Conservation (phyloP, 371 early-diverging fungal genomes). For the Paraphysoderma sedebokerense region DNA sequence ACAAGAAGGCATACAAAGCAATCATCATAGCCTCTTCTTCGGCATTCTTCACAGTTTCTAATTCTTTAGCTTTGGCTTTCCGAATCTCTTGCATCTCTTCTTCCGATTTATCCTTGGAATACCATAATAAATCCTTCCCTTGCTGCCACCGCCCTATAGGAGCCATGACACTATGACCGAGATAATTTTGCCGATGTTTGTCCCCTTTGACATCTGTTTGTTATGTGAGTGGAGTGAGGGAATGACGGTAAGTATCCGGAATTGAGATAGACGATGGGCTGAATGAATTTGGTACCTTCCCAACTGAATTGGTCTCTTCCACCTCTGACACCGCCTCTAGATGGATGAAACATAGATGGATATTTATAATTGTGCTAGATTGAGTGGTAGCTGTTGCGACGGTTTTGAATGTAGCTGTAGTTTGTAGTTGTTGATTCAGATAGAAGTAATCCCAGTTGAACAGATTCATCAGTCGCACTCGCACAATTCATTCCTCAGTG, state of each 20-base stretch:
- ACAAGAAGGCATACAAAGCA: conserved; percentile 56
- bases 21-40: conserved; percentile 66
- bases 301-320: conserved; percentile 43
- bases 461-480: no score
- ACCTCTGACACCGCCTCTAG: conserved; percentile 33
- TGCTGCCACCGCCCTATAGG: conserved; percentile 51
- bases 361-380: not conserved
- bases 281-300: conserved; percentile 13
- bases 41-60: conserved; percentile 25
- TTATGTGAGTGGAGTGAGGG: no score
- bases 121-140: conserved; percentile 59
- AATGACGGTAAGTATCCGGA: not conserved
- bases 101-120: conserved; percentile 33
- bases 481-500: no score
- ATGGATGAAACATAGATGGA: conserved; percentile 26
- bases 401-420: no score
- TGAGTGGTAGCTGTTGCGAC: no score
- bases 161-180: conserved; percentile 67
- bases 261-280: not conserved
- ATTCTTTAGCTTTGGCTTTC: not conserved
- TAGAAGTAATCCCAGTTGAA: no score
- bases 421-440: no score
- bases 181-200: conserved; percentile 67
- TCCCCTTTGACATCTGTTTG: conserved; percentile 57
- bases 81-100: conserved; percentile 42